phyloP scores from a whole-genome alignment of 192 early-diverging fungal species.

The Gamsiella multidivaricata region DNA sequence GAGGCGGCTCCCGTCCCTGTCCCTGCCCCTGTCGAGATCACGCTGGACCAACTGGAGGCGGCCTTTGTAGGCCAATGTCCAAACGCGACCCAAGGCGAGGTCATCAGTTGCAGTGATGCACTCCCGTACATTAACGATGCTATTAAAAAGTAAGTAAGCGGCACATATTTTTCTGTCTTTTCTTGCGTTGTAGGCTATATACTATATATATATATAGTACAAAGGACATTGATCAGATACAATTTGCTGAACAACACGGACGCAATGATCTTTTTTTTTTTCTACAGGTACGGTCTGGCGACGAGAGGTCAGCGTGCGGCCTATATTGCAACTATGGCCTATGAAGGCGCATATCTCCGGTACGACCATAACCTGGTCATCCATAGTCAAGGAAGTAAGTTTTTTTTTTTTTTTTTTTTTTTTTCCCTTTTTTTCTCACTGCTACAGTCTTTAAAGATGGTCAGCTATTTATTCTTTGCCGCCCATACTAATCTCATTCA shows the following conservation, averaged over 20 bases:
- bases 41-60: conserved; percentile 12
- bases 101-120: conserved; percentile 34
- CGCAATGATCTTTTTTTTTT: background rate
- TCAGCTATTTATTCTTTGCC: too few relatives aligned
- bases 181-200: background rate
- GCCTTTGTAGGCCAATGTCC: conserved; percentile 31
- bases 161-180: background rate
- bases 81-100: conserved; percentile 8
- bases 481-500: too few relatives aligned
- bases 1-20: background rate
- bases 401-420: background rate
- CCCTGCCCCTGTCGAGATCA: background rate
- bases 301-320: conserved; percentile 46
- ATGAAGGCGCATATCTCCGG: conserved; percentile 27
- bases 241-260: background rate
- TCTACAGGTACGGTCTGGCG: conserved; percentile 14
- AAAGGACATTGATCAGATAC: too few relatives aligned
- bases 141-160: conserved; percentile 47
- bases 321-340: conserved; percentile 43
- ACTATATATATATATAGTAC: background rate
- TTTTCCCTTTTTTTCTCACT: too few relatives aligned
- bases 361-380: conserved; percentile 32
- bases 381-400: conserved; percentile 41
- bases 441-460: too few relatives aligned
- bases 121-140: conserved; percentile 40